phyloP scores from a whole-genome alignment of 345 rosid species.

The Geranium brycei region DNA sequence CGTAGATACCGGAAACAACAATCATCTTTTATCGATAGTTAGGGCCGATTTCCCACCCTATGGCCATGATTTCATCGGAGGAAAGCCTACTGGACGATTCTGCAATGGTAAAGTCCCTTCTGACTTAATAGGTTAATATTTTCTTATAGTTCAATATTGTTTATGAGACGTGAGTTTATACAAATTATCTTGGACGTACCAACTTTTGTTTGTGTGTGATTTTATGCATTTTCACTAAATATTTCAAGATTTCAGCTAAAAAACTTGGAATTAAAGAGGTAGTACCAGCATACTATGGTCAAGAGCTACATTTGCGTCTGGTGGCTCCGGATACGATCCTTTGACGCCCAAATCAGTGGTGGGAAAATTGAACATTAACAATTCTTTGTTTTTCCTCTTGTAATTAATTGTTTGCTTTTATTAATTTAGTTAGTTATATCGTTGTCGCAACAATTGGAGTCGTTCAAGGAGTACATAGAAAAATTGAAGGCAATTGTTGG shows the following conservation, averaged over 20 bases:
- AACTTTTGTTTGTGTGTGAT: too few relatives aligned
- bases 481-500: slow-evolving; percentile 29
- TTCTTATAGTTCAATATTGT: too few relatives aligned
- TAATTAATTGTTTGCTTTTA: too few relatives aligned
- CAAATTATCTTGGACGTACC: too few relatives aligned
- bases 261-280: slow-evolving; percentile 44
- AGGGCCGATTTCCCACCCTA: slow-evolving; percentile 43
- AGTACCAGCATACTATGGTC: slow-evolving; percentile 56
- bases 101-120: slow-evolving; percentile 35
- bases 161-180: too few relatives aligned
- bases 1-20: slow-evolving; percentile 56
- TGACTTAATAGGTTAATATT: slow-evolving; percentile 34
- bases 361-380: not conserved
- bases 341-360: slow-evolving; percentile 44
- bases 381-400: too few relatives aligned
- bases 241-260: too few relatives aligned
- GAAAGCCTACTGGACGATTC: slow-evolving; percentile 41
- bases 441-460: too few relatives aligned
- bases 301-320: slow-evolving; percentile 51
- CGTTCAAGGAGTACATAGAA: slow-evolving; percentile 27
- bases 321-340: slow-evolving; percentile 66
- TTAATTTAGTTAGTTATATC: too few relatives aligned
- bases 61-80: slow-evolving; percentile 41
- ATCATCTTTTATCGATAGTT: slow-evolving; percentile 14
- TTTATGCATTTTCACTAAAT: too few relatives aligned